A percentile compares a stretch with the other conserved stretches of the same genome.
phyloP scores from a whole-genome alignment of 164 flowering plant species.

The Vitis labrusca region DNA sequence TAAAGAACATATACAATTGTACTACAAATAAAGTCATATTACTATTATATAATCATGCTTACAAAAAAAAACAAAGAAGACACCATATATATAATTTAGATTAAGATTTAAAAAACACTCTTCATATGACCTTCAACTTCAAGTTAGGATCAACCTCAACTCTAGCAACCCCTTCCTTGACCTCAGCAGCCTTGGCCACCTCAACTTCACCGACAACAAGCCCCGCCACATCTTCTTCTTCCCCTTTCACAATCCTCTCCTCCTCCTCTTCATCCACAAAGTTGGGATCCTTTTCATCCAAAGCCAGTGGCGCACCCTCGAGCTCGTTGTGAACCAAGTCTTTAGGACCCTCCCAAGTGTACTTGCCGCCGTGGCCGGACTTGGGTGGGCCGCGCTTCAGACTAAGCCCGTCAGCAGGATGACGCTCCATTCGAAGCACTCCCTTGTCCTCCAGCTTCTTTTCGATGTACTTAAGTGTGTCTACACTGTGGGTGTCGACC shows the following conservation, averaged over 20 bases:
- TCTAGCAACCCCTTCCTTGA: slow-evolving; percentile 55
- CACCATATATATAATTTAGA: neutral
- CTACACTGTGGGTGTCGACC: slow-evolving; percentile 35
- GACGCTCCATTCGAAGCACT: slow-evolving; percentile 66
- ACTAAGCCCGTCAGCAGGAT: slow-evolving; percentile 51
- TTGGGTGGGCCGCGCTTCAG: slow-evolving; percentile 47
- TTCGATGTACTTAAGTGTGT: slow-evolving; percentile 60
- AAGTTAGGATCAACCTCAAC: slow-evolving; percentile 58
- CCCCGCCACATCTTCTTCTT: slow-evolving; percentile 25
- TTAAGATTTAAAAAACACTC: neutral
- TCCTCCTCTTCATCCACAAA: slow-evolving; percentile 59
- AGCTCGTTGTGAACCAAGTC: slow-evolving; percentile 36
- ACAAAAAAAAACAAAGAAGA: neutral
- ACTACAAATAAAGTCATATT: no score
- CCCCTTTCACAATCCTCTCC: slow-evolving; percentile 27
- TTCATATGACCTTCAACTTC: slow-evolving; percentile 6
- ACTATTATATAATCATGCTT: no score
- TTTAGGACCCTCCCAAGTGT: slow-evolving; percentile 83
- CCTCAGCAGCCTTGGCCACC: slow-evolving; percentile 59
- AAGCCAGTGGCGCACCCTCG: slow-evolving; percentile 38
- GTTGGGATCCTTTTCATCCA: slow-evolving; percentile 75
- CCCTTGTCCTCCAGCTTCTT: slow-evolving; percentile 74
- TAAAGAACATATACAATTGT: no score
- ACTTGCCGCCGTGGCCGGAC: slow-evolving; percentile 86
- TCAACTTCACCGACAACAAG: slow-evolving; percentile 56